phyloP scores from a whole-genome alignment of 2,329 filamentous ascomycete species.

The Aspergillus novofumigatus region DNA sequence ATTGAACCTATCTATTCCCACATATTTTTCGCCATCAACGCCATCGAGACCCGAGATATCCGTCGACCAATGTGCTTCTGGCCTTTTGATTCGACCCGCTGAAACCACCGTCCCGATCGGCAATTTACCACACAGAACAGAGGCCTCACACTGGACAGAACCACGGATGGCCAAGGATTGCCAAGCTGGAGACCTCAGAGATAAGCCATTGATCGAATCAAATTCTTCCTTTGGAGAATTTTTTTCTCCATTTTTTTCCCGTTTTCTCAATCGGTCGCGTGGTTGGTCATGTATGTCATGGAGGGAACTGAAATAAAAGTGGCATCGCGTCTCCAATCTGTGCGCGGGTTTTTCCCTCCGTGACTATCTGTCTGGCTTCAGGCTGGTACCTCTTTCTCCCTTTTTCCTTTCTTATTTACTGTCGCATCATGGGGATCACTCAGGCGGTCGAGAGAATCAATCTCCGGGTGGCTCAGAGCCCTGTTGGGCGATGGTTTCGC shows the following conservation, averaged over 20 bases:
- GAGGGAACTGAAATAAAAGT: not conserved
- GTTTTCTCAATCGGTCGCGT: not conserved
- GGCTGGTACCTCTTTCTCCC: not conserved
- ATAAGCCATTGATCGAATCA: not conserved
- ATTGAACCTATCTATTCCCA: not conserved
- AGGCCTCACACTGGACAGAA: not conserved
- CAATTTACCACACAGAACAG: not conserved
- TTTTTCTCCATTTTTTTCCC: not conserved
- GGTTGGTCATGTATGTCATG: not conserved
- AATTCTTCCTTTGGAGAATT: not conserved
- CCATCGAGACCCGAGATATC: not conserved
- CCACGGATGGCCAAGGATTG: not conserved
- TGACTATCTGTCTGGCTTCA: not conserved
- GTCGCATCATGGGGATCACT: slow-evolving; percentile 11
- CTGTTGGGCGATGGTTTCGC: slow-evolving; percentile 69
- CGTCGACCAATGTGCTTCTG: not conserved
- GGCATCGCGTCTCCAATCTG: not conserved
- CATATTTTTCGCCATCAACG: not conserved
- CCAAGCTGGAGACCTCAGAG: not conserved
- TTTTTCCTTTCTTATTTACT: not conserved
- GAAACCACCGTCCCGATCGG: not conserved
- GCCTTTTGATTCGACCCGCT: not conserved
- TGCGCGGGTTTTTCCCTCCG: not conserved
- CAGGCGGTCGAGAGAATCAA: slow-evolving; percentile 26
- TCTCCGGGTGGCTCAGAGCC: slow-evolving; percentile 55